These are phyloP conservation scores for Neonectria faginata DNA, from an alignment of 2,329 filamentous ascomycete genomes.

Conservation along the genomic window DNA sequence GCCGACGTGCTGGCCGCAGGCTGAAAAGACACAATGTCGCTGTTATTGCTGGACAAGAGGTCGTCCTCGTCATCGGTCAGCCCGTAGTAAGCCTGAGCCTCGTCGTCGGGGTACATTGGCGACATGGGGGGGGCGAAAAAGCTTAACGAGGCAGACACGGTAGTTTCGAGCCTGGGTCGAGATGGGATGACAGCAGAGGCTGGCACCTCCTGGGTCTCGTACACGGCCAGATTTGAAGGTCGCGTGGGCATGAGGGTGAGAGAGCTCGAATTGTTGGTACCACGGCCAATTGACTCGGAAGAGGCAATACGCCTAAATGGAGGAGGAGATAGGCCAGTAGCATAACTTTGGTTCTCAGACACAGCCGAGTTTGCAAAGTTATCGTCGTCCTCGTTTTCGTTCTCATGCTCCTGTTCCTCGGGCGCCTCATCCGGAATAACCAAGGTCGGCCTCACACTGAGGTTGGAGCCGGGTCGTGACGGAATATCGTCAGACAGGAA, in stretches of 20 bases:
- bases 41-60: conserved; percentile 51
- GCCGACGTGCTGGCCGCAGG: conserved; percentile 32
- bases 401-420: conserved; percentile 62
- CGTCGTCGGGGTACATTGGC: conserved; percentile 54
- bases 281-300: conserved; percentile 45
- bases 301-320: conserved; percentile 57
- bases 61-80: conserved; percentile 59
- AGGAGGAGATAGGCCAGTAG: conserved; percentile 65
- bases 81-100: conserved; percentile 57
- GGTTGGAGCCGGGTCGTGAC: conserved; percentile 41
- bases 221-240: conserved; percentile 28
- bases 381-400: conserved; percentile 71
- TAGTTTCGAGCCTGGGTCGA: conserved; percentile 43
- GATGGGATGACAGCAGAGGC: conserved; percentile 39
- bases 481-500: conserved; percentile 63
- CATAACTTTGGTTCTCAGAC: conserved; percentile 58
- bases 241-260: conserved; percentile 41
- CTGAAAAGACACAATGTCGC: conserved; percentile 50
- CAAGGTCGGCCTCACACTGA: conserved; percentile 48
- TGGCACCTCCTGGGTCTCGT: conserved; percentile 27
- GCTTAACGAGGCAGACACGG: conserved; percentile 44
- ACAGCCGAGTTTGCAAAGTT: conserved; percentile 69
- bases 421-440: conserved; percentile 52
- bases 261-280: conserved; percentile 40
- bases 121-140: conserved; percentile 51